Percentiles rank a stretch among this genome's conserved stretches.
phyloP scores from a whole-genome alignment of 805 yeast genomes.

The Wickerhamiella azyma region DNA sequence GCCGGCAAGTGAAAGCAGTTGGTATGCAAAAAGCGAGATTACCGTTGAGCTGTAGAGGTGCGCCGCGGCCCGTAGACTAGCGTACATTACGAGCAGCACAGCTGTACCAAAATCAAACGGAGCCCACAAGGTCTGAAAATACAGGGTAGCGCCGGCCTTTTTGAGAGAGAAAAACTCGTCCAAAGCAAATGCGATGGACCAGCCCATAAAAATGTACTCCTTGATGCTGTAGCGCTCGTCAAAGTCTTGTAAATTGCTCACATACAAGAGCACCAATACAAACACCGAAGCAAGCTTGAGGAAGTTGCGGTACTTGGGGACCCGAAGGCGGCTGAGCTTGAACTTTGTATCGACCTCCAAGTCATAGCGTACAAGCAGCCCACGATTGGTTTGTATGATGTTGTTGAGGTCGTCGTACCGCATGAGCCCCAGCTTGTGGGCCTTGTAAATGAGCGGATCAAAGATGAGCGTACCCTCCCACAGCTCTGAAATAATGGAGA shows the following conservation, averaged over 20 bases:
- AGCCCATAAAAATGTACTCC: conserved; percentile 32
- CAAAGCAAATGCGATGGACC: conserved; percentile 35
- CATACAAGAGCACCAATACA: conserved; percentile 23
- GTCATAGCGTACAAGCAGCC: conserved; percentile 25
- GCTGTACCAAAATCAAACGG: conserved; percentile 34
- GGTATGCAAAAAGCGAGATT: conserved; percentile 15
- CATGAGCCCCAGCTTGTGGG: conserved; percentile 21
- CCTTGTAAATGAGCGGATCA: conserved; percentile 27
- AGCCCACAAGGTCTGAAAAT: conserved; percentile 41
- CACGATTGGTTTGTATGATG: conserved; percentile 21
- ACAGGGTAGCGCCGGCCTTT: conserved; percentile 34
- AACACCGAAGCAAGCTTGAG: conserved; percentile 23
- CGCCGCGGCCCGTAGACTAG: conserved; percentile 17
- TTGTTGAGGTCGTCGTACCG: conserved; percentile 20
- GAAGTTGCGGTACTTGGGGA: conserved; percentile 27
- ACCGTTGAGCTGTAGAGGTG: conserved; percentile 3
- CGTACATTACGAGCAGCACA: conserved; percentile 27
- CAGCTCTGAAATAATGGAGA: conserved; percentile 34
- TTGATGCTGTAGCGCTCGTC: conserved; percentile 13
- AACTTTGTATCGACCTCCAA: conserved; percentile 26
- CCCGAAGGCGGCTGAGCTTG: conserved; percentile 28
- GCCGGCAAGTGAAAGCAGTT: conserved; percentile 28
- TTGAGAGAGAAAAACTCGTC: conserved; percentile 34
- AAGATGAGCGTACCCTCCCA: conserved; percentile 40
- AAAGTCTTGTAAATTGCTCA: conserved; percentile 19